Conservation (phyloP, 495 filamentous ascomycete species). For the Xylaria flabelliformis region DNA sequence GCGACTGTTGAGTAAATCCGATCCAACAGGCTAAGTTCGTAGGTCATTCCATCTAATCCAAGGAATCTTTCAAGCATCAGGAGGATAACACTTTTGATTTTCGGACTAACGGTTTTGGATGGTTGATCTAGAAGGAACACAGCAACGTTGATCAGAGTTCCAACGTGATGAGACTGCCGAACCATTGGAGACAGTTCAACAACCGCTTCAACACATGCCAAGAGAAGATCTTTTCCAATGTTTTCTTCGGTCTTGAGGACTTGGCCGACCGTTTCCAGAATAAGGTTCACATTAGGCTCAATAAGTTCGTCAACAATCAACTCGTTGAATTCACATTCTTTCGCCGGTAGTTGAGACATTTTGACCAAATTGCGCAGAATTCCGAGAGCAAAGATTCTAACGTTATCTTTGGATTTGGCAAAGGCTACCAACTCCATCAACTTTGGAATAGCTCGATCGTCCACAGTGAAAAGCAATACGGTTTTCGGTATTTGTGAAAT, state of each 20-base stretch:
- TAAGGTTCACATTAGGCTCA: slow-evolving; percentile 69
- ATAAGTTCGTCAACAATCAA: slow-evolving; percentile 69
- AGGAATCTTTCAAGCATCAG: slow-evolving; percentile 78
- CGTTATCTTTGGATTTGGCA: slow-evolving; percentile 82
- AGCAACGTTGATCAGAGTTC: slow-evolving; percentile 74
- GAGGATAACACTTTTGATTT: slow-evolving; percentile 81
- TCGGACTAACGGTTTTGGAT: slow-evolving; percentile 76
- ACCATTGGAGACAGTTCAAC: slow-evolving; percentile 78
- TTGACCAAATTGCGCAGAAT: slow-evolving; percentile 71
- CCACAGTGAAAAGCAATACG: slow-evolving; percentile 70
- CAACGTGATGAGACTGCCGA: slow-evolving; percentile 69
- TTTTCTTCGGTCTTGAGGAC: slow-evolving; percentile 65
- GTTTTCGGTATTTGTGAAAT: slow-evolving; percentile 75
- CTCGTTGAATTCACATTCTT: slow-evolving; percentile 61
- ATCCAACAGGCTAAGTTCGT: slow-evolving; percentile 60
- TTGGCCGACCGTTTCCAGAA: slow-evolving; percentile 69
- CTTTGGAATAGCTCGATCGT: slow-evolving; percentile 67
- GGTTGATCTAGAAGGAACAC: slow-evolving; percentile 86
- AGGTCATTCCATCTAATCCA: slow-evolving; percentile 62
- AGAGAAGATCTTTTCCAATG: slow-evolving; percentile 72
- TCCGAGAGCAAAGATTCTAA: slow-evolving; percentile 81
- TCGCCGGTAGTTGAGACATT: slow-evolving; percentile 58
- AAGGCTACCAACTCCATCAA: slow-evolving; percentile 74
- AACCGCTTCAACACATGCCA: slow-evolving; percentile 77
- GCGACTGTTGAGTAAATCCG: slow-evolving; percentile 67